Percentiles rank a stretch among this genome's conserved stretches.
Conservation (phyloP, 2,329 filamentous ascomycete genomes). For the Fusarium subtropicale region DNA sequence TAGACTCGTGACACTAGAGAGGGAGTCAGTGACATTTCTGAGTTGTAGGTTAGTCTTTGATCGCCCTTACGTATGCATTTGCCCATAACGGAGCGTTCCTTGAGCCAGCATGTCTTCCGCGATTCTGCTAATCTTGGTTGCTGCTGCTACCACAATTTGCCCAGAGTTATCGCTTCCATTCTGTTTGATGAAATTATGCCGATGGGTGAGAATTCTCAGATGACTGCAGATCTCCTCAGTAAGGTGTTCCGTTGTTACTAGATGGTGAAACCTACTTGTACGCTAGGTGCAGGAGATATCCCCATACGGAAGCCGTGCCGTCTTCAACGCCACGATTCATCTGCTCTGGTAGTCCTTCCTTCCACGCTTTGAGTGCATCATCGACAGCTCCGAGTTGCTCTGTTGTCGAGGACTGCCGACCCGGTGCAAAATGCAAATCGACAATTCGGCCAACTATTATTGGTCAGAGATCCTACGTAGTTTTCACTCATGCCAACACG, state of each 20-base stretch:
- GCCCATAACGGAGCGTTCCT: background rate
- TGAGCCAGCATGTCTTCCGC: background rate
- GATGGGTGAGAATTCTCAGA: background rate
- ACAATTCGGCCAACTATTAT: background rate
- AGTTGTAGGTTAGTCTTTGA: background rate
- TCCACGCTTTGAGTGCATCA: background rate
- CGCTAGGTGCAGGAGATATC: background rate
- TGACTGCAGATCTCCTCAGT: background rate
- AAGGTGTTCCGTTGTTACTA: background rate
- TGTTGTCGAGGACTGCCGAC: background rate
- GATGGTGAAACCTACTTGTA: background rate
- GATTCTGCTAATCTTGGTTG: background rate
- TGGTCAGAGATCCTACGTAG: background rate
- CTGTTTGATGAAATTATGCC: background rate
- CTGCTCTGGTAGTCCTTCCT: background rate
- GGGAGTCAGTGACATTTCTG: background rate
- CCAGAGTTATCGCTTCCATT: background rate
- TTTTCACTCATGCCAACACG: background rate
- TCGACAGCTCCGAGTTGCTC: background rate
- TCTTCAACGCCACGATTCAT: background rate
- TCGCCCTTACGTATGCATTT: background rate
- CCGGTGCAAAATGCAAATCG: background rate
- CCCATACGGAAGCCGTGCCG: background rate
- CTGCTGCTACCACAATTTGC: background rate
- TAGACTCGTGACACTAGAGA: background rate